These are phyloP conservation scores for Malus fusca DNA, from an alignment of 306 rosid species.

Conservation along the genomic window DNA sequence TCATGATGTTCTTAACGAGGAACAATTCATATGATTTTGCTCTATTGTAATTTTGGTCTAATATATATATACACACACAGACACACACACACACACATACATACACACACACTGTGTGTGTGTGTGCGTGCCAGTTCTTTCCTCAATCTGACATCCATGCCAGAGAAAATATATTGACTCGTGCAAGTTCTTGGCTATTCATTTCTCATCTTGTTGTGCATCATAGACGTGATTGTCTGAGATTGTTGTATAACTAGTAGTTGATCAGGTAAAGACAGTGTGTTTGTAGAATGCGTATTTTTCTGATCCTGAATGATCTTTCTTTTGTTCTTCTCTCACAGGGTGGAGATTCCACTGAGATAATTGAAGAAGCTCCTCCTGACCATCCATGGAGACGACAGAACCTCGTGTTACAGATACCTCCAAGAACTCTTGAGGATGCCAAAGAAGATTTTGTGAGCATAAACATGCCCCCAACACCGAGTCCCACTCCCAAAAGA, in stretches of 20 bases:
- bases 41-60: not conserved
- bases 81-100: too few species aligned
- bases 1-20: not conserved
- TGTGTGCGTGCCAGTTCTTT: not conserved
- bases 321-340: constrained; percentile 14
- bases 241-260: constrained; percentile 6
- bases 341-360: constrained; percentile 47
- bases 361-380: constrained; percentile 43
- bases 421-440: constrained; percentile 31
- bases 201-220: not conserved
- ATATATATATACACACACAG: not conserved
- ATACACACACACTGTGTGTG: too few species aligned
- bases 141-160: not conserved
- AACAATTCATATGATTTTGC: not conserved
- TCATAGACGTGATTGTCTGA: not conserved
- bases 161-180: not conserved
- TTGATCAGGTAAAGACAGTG: not conserved
- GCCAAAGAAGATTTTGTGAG: constrained; percentile 41
- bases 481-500: constrained; percentile 48
- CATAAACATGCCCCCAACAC: constrained; percentile 49
- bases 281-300: not conserved
- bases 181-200: not conserved
- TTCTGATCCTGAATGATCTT: not conserved
- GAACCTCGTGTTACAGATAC: constrained; percentile 36
- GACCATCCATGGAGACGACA: constrained; percentile 32